Conservation (phyloP, 1,284 basidiomycete genomes). For the Pascua sp. region DNA sequence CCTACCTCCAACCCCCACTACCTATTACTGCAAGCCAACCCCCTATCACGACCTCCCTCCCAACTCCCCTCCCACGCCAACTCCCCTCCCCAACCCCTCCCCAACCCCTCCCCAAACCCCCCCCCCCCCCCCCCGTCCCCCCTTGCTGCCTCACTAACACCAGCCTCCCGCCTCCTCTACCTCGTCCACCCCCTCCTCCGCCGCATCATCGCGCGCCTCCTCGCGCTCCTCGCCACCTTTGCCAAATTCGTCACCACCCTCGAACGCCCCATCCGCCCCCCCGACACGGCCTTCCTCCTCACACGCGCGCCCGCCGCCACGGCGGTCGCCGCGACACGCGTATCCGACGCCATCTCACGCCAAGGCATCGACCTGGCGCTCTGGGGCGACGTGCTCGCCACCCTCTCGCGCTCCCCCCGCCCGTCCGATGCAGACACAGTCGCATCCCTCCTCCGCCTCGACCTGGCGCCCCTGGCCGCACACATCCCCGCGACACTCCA, state of each 20-base stretch:
- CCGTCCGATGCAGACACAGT: constrained; percentile 14
- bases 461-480: constrained; percentile 11
- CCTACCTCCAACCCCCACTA: too few relatives aligned
- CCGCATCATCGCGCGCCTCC: constrained; percentile 19
- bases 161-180: constrained; percentile 20
- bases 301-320: constrained; percentile 29
- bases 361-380: constrained; percentile 30
- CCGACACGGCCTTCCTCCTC: constrained; percentile 17
- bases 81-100: too few relatives aligned
- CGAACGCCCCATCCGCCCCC: constrained; percentile 34
- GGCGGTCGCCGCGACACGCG: constrained; percentile 27
- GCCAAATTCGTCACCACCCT: constrained; percentile 23
- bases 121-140: too few relatives aligned
- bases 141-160: not conserved
- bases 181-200: constrained; percentile 30
- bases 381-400: constrained; percentile 34
- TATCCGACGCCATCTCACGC: constrained; percentile 21
- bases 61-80: too few relatives aligned
- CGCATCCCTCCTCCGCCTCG: constrained; percentile 18
- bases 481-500: constrained; percentile 12
- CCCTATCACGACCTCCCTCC: too few relatives aligned
- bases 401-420: constrained; percentile 1
- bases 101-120: too few relatives aligned
- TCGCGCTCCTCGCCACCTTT: constrained; percentile 29
- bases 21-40: too few relatives aligned